Percentiles rank a stretch among this genome's conserved stretches.
phyloP scores from a whole-genome alignment of 108 stramenopile genomes.

The Pseudonitzschia multistriata region DNA sequence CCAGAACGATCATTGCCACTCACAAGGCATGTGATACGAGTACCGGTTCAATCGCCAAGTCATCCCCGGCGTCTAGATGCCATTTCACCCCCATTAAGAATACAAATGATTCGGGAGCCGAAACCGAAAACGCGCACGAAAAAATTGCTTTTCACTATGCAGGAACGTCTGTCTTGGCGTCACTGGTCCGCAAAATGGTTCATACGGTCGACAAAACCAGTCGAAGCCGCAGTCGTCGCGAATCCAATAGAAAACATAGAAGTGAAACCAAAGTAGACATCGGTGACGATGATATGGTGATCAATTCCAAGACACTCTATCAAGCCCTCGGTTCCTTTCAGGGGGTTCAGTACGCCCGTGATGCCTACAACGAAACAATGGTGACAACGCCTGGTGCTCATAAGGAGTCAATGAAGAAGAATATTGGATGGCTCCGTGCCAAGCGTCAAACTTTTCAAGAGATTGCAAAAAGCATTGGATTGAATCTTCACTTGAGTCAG shows the following conservation, averaged over 20 bases:
- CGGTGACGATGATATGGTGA: constrained; percentile 23
- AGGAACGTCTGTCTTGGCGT: constrained; percentile 21
- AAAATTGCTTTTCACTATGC: not conserved
- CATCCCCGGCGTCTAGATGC: not conserved
- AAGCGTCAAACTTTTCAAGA: constrained; percentile 55
- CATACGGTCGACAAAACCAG: constrained; percentile 46
- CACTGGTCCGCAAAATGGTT: constrained; percentile 53
- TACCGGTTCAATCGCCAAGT: not conserved
- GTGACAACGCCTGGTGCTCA: not conserved
- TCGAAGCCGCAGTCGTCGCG: not conserved
- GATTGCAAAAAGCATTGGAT: constrained; percentile 45
- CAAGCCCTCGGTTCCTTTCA: constrained; percentile 57
- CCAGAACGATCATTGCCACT: not conserved
- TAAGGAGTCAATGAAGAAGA: constrained; percentile 1
- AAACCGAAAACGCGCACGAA: not conserved
- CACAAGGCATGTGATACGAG: not conserved
- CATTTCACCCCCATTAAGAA: not conserved
- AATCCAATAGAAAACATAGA: not conserved
- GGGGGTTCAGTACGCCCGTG: constrained; percentile 54
- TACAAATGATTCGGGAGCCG: not conserved
- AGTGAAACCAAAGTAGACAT: not conserved
- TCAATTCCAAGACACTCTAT: constrained; percentile 45
- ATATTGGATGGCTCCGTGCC: constrained; percentile 27
- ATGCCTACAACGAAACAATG: constrained; percentile 53
- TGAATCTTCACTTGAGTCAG: constrained; percentile 19